phyloP scores from a whole-genome alignment of 257 asterid species.

The Capsicum rhomboideum region DNA sequence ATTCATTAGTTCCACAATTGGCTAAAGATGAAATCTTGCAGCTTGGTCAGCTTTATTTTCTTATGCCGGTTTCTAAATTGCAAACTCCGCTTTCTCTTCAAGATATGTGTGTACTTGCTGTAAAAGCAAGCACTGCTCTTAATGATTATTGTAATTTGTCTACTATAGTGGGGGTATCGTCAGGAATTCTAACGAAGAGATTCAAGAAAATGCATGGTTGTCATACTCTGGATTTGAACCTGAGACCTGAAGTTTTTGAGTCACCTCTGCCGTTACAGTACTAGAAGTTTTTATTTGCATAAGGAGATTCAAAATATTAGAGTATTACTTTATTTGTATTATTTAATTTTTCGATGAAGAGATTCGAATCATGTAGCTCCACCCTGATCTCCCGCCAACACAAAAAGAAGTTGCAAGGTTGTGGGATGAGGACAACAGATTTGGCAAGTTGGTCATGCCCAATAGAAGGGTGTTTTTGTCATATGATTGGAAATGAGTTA shows the following conservation, averaged over 20 bases:
- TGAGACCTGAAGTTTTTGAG: not conserved
- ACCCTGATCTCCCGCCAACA: too few species aligned
- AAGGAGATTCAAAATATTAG: not conserved
- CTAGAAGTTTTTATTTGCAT: not conserved
- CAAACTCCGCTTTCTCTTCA: slow-evolving; percentile 17
- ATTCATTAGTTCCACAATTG: slow-evolving; percentile 8
- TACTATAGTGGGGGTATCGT: not conserved
- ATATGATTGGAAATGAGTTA: not conserved
- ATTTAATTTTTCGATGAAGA: not conserved
- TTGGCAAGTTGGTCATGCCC: not conserved
- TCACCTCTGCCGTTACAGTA: not conserved
- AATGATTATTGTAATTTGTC: not conserved
- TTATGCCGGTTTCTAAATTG: slow-evolving; percentile 10
- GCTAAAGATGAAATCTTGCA: slow-evolving; percentile 13
- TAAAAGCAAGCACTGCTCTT: slow-evolving; percentile 22
- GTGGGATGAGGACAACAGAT: not conserved
- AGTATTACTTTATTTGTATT: not conserved
- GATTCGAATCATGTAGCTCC: too few species aligned
- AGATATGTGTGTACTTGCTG: slow-evolving; percentile 31
- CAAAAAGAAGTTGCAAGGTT: too few species aligned
- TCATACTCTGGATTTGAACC: not conserved
- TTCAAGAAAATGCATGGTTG: not conserved
- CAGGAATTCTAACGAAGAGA: not conserved
- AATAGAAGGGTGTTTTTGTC: not conserved
- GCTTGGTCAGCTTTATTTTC: slow-evolving; percentile 29